phyloP scores from a whole-genome alignment of 2,329 filamentous ascomycete species.

The Myriangium duriaei region DNA sequence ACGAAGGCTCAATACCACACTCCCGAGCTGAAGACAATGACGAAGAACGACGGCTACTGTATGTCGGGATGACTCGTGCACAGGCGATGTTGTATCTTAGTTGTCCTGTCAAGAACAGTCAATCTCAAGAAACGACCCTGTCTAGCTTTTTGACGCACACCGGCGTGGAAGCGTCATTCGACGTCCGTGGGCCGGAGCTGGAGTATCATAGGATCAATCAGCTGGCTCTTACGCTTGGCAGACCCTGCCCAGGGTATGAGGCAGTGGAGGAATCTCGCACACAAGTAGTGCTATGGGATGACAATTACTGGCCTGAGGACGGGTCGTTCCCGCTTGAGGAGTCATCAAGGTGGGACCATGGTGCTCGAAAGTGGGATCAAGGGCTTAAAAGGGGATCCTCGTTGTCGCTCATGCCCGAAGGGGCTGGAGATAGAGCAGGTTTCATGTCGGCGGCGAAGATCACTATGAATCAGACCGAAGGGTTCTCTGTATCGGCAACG shows the following conservation, averaged over 20 bases:
- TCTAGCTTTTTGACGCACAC: conserved; percentile 58
- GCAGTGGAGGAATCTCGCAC: conserved; percentile 38
- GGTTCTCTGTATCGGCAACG: conserved; percentile 19
- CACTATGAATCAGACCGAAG: conserved; percentile 18
- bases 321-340: conserved; percentile 36
- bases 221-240: conserved; percentile 58
- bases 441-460: conserved; percentile 14
- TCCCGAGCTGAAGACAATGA: conserved; percentile 71
- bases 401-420: conserved; percentile 1
- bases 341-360: conserved; percentile 26
- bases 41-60: conserved; percentile 79
- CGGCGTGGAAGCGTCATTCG: conserved; percentile 40
- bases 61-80: conserved; percentile 93
- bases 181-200: conserved; percentile 57
- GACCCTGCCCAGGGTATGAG: conserved; percentile 45
- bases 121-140: conserved; percentile 48
- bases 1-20: conserved; percentile 84
- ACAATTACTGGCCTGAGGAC: conserved; percentile 55
- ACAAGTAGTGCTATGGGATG: conserved; percentile 46
- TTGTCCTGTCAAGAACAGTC: conserved; percentile 56
- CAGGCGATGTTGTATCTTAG: conserved; percentile 78
- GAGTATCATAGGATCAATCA: conserved; percentile 48
- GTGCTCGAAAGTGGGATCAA: conserved; percentile 3
- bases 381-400: background rate
- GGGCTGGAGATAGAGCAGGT: conserved; percentile 2